Evolutionary conservation across 2,329 filamentous ascomycete species (phyloP), one percentile per base, ranked within the genome.

Genomic region (Ophiostoma perfectum): DNA sequence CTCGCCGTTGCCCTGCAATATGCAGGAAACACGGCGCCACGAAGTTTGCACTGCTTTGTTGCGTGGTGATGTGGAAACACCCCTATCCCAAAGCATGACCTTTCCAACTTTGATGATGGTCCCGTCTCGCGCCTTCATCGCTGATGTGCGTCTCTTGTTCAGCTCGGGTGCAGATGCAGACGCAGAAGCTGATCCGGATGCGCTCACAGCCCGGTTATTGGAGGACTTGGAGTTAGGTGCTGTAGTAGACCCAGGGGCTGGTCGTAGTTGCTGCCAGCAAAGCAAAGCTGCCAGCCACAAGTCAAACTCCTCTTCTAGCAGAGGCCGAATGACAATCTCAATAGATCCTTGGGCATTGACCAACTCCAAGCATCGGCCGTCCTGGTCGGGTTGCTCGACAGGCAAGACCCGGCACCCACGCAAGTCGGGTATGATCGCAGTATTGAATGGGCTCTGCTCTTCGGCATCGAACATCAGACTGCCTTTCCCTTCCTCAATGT

Each of bases 31-130:
- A 72, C 87, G 87, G 74, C 91, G 87, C 95, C 95, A 98, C 11
- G 89, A 85, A 3, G 82, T 83, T n/a, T 79, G 79, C 0, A 81
- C 78, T 12, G 83, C 14, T 63, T 63, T 42, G 39, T 12, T 42
- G 60, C 81, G 80, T 5, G 87, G 85, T 49, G 83, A 83, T 18
- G 78, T 78, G 12, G 86, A 82, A 6, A 80, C 75, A 1, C 88
- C 89, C 76, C 90, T 95, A 78, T 98, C 93, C 94, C 93, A 97
- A 64, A 96, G 83, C 75, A 93, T 88, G 75, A 97, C 86, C 75
- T 93, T 93, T 68, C 93, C 95, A 64, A 97, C 92, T 76, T 98
- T 99, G 81, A 98, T 98, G 72, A 98, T 95, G 68, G 90, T 88
- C 3, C 87, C 86, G 71, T 92, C 89, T 75, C 89, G 95, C 1